phyloP scores from a whole-genome alignment of 306 rosid genomes.

The Begonia loranthoides region DNA sequence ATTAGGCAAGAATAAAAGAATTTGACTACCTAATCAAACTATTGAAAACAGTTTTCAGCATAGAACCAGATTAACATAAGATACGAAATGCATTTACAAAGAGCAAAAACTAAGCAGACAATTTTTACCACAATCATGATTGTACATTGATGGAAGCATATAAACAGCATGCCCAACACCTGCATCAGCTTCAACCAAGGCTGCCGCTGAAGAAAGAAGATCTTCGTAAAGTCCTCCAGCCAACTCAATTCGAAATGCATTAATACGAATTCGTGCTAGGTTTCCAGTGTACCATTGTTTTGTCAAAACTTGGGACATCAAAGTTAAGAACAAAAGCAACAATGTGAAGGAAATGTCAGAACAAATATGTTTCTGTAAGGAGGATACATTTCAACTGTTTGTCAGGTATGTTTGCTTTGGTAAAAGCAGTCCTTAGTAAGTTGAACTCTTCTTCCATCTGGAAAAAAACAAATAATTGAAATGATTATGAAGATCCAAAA shows the following conservation, averaged over 20 bases:
- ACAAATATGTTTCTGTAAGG: constrained; percentile 4
- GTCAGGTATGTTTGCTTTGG: constrained; percentile 25
- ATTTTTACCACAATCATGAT: constrained; percentile 69
- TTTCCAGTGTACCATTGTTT: constrained; percentile 61
- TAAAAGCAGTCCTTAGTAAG: constrained; percentile 49
- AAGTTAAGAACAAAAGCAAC: constrained; percentile 16
- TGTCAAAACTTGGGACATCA: constrained; percentile 58
- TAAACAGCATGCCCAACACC: constrained; percentile 81
- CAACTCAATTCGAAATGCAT: constrained; percentile 74
- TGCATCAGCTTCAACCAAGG: constrained; percentile 69
- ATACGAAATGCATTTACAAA: no score
- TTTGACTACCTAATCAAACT: no score
- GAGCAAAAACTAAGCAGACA: no score
- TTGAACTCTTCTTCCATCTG: constrained; percentile 72
- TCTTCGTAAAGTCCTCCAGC: constrained; percentile 54
- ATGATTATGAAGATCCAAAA: neutral
- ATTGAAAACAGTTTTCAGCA: no score
- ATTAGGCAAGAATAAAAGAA: no score
- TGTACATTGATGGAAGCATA: constrained; percentile 83
- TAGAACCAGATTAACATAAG: no score
- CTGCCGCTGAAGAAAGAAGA: constrained; percentile 58
- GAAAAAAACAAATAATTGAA: constrained; percentile 11
- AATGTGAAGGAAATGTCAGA: neutral
- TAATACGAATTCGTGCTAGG: constrained; percentile 74
- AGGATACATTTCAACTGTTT: constrained; percentile 77